Evolutionary conservation across 208 protist species (phyloP).

Genomic region (Leptomonas seymouri): DNA sequence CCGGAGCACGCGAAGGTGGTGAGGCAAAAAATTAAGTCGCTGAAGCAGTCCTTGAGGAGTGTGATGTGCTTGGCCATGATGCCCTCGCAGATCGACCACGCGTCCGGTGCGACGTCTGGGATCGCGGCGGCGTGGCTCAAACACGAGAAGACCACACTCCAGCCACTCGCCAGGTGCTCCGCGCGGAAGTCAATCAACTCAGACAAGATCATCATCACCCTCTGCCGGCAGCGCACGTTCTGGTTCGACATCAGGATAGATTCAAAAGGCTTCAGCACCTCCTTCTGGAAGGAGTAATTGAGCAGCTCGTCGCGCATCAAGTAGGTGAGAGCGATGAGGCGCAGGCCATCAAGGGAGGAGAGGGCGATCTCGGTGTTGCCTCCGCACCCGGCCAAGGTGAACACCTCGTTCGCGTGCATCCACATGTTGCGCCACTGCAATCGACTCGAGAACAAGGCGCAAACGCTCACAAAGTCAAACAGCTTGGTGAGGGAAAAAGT

Average conservation of each 20-base stretch:
- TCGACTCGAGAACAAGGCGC: conserved; percentile 67
- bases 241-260: conserved; percentile 77
- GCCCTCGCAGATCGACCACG: conserved; percentile 69
- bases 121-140: conserved; percentile 77
- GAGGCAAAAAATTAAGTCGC: conserved; percentile 82
- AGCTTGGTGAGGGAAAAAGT: conserved; percentile 87
- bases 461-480: conserved; percentile 85
- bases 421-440: conserved; percentile 88
- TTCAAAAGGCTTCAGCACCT: conserved; percentile 80
- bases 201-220: conserved; percentile 67
- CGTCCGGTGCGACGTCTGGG: conserved; percentile 66
- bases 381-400: conserved; percentile 58
- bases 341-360: conserved; percentile 64
- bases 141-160: conserved; percentile 84
- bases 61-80: conserved; percentile 64
- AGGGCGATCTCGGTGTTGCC: conserved; percentile 61
- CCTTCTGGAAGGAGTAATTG: conserved; percentile 89
- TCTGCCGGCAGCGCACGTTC: conserved; percentile 54
- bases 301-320: conserved; percentile 78
- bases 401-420: conserved; percentile 70
- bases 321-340: conserved; percentile 74
- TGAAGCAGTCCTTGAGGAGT: conserved; percentile 83
- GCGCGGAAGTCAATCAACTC: conserved; percentile 84
- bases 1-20: conserved; percentile 75
- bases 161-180: conserved; percentile 76